Percentiles rank a stretch among this genome's conserved stretches.
These are phyloP conservation scores for Papiliotrema fonsecae DNA, from an alignment of 1,284 basidiomycete genomes.

Conservation along the genomic window DNA sequence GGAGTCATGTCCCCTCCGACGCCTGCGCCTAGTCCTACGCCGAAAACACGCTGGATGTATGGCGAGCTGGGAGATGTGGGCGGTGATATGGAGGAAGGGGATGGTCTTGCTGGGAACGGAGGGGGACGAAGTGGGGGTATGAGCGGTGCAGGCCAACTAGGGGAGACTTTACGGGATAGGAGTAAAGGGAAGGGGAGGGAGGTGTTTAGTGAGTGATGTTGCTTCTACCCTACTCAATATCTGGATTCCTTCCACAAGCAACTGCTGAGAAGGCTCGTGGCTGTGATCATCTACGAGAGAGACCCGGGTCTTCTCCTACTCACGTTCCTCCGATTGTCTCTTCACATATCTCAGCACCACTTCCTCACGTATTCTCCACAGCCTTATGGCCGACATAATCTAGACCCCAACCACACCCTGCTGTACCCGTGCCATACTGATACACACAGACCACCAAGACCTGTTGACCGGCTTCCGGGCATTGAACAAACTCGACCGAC, in stretches of 20 bases:
- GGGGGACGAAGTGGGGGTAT: not conserved
- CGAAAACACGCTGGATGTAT: conserved; percentile 13
- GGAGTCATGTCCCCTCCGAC: conserved; percentile 20
- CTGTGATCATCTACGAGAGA: no score
- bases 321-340: not conserved
- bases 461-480: conserved; percentile 24
- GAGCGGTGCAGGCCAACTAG: not conserved
- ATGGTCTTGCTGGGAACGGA: not conserved
- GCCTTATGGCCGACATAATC: no score
- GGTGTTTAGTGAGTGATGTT: no score
- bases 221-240: no score
- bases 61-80: conserved; percentile 4
- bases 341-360: not conserved
- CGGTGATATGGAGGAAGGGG: not conserved
- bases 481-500: conserved; percentile 46
- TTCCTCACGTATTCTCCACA: no score
- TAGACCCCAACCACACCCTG: no score
- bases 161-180: no score
- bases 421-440: no score
- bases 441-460: conserved; percentile 10
- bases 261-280: no score
- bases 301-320: not conserved
- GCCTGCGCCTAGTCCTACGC: conserved; percentile 30
- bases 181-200: no score
- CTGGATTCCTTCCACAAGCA: no score